phyloP scores from a whole-genome alignment of 108 stramenopile species.

The Cyclotella cryptica region DNA sequence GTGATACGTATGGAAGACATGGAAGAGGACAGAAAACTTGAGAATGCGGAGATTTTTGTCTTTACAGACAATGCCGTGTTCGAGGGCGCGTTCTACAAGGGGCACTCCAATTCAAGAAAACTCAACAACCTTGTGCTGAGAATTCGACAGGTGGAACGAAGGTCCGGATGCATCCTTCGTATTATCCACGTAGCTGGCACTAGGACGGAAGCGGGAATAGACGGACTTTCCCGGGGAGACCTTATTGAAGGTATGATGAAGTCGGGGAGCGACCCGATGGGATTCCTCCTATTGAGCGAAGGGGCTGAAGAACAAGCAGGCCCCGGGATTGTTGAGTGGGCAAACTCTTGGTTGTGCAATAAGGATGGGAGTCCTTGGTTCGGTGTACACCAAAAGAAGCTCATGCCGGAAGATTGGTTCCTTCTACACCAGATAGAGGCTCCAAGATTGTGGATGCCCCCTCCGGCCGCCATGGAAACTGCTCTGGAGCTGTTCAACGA shows the following conservation, averaged over 20 bases:
- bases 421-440: background rate
- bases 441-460: no score
- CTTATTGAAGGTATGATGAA: slow-evolving; percentile 61
- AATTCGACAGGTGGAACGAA: slow-evolving; percentile 7
- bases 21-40: background rate
- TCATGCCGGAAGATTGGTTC: slow-evolving; percentile 14
- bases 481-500: no score
- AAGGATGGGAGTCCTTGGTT: background rate
- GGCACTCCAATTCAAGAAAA: no score
- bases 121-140: slow-evolving; percentile 45
- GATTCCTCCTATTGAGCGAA: slow-evolving; percentile 12
- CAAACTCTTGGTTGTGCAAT: background rate
- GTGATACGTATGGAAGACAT: slow-evolving; percentile 20
- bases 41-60: no score
- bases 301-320: slow-evolving; percentile 1
- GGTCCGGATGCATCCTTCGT: slow-evolving; percentile 8
- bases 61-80: no score
- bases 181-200: slow-evolving; percentile 30
- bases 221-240: slow-evolving; percentile 49
- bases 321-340: background rate
- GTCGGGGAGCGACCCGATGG: slow-evolving; percentile 15
- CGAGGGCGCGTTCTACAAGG: no score
- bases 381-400: background rate
- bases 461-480: no score
- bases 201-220: slow-evolving; percentile 12